Conservation (phyloP, 2,329 filamentous ascomycete genomes). For the Apiospora koreana region DNA sequence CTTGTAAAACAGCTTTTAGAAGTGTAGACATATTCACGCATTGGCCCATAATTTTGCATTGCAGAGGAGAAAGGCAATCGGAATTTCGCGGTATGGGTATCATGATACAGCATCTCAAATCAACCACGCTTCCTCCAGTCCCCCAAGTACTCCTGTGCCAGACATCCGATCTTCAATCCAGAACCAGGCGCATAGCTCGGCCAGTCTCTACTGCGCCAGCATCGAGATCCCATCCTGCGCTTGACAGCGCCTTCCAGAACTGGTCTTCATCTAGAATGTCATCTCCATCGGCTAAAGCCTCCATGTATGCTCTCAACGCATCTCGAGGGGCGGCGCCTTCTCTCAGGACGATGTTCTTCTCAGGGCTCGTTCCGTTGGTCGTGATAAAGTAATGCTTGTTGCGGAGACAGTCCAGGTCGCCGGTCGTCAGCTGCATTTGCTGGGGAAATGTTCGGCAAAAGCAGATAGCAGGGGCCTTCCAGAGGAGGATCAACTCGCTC, state of each 20-base stretch:
- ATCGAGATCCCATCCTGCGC: conserved; percentile 66
- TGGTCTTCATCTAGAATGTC: conserved; percentile 26
- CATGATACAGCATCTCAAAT: conserved; percentile 8
- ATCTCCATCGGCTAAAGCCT: conserved; percentile 14
- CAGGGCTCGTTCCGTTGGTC: conserved; percentile 45
- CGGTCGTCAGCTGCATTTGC: conserved; percentile 20
- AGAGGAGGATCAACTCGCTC: conserved; percentile 65
- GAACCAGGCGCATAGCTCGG: conserved; percentile 45
- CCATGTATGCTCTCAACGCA: conserved; percentile 36
- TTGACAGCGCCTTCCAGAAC: conserved; percentile 46
- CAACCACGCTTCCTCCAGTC: neutral
- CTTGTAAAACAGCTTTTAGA: neutral
- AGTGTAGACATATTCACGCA: neutral
- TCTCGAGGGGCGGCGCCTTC: conserved; percentile 49
- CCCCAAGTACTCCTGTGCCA: conserved; percentile 19
- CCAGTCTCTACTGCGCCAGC: conserved; percentile 67
- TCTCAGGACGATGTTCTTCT: conserved; percentile 64
- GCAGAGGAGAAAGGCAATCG: neutral
- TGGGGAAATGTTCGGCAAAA: conserved; percentile 33
- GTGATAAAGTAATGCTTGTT: conserved; percentile 63
- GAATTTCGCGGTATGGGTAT: conserved; percentile 11
- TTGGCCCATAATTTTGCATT: neutral
- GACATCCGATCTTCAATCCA: conserved; percentile 31
- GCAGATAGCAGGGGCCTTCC: conserved; percentile 46
- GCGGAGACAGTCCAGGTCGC: conserved; percentile 51